Evolutionary conservation across 1,284 basidiomycete species (phyloP), one percentile per base, ranked within the genome.

Genomic region (Moesziomyces parantarcticus): DNA sequence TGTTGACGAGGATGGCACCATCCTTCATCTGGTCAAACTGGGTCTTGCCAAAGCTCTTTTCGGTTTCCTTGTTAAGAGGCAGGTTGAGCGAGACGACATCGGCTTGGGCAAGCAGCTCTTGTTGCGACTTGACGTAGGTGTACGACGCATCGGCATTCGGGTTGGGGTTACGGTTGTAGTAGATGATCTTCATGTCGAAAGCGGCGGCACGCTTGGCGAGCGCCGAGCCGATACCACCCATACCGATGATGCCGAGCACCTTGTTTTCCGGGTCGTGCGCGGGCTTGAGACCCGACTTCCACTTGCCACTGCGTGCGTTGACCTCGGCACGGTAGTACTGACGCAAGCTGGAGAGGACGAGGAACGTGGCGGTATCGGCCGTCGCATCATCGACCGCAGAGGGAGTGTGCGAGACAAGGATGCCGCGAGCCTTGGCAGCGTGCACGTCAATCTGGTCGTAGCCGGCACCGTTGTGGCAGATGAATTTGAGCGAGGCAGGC

Each of bases 1-100:
- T 86, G 77, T 88, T 88, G 75, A 87, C 74, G 18, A 88, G 62
- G 10, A 87, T 76, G 0, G 85, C 84, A 0, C 59, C 65, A 1
- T 58, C 22, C 64, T 85, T 85, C 84, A 87, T 86, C 53, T 76
- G 54, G 13, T 44, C 62, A 43, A 88, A 74, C 74, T 87, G 80
- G 1, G 51, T 47, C 16, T 69, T 66, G 1, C 83, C 79, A 34
- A 88, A 85, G 50, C 86, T 54, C 23, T 83, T 76, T 13, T 75
- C 60, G 11, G 87, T 87, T 10, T 74, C 29, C 2, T 82, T 77
- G 52, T 83, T 85, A n/a, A 86, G 77, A 0, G 87, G 87, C 60
- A 86, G 86, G 73, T 87, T 86, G 11, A 88, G 64, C n/a, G 84
- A 84, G 22, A 88, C 75, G 10, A 87, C 84, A 69, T 88, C 87